phyloP scores from a whole-genome alignment of 352 stramenopile species.

The Phytophthora syringae region DNA sequence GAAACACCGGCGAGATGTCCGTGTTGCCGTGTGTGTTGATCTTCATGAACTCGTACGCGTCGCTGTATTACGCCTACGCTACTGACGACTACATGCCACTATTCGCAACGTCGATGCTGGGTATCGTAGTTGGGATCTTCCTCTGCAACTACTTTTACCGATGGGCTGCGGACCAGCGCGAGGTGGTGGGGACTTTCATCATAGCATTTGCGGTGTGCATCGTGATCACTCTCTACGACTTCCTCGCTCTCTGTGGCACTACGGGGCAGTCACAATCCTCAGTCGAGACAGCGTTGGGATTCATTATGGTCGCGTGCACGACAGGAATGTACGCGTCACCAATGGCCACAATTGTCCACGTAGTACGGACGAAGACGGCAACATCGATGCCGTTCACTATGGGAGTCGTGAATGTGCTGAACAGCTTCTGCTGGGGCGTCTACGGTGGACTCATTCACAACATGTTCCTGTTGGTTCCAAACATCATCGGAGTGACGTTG shows the following conservation, averaged over 20 bases:
- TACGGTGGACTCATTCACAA: constrained; percentile 46
- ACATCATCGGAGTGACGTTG: constrained; percentile 33
- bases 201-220: too few species aligned
- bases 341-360: constrained; percentile 44
- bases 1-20: constrained; percentile 41
- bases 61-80: constrained; percentile 53
- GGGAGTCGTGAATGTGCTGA: constrained; percentile 46
- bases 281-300: constrained; percentile 37
- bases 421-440: constrained; percentile 57
- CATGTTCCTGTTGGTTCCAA: constrained; percentile 46
- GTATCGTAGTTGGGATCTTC: constrained; percentile 37
- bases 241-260: constrained; percentile 27
- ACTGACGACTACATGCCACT: constrained; percentile 53
- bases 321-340: constrained; percentile 54
- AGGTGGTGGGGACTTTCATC: constrained; percentile 26
- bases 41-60: constrained; percentile 33
- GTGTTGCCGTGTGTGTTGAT: constrained; percentile 39
- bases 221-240: constrained; percentile 35
- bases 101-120: constrained; percentile 47
- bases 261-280: constrained; percentile 29
- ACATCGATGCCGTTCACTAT: constrained; percentile 57
- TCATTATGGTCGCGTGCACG: constrained; percentile 40
- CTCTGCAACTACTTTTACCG: constrained; percentile 47
- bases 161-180: constrained; percentile 33
- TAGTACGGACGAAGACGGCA: constrained; percentile 47